These are phyloP conservation scores for Coemansia javaensis DNA, from an alignment of 192 early-diverging fungal genomes.

Conservation along the genomic window DNA sequence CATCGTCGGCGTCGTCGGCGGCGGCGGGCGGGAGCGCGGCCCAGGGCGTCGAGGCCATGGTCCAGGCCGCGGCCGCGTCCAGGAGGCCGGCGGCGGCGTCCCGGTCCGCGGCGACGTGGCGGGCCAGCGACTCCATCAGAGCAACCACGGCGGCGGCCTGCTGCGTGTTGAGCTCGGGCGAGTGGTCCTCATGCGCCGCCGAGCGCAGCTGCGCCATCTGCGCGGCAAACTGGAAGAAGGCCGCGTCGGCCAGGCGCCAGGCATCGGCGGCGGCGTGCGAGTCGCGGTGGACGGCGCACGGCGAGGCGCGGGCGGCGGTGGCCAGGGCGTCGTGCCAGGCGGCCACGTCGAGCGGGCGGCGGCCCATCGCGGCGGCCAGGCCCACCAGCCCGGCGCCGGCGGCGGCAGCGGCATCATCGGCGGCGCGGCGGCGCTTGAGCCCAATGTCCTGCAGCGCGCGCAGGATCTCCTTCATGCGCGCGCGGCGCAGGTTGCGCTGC, in stretches of 20 bases:
- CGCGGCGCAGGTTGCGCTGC: conserved; percentile 46
- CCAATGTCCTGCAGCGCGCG: conserved; percentile 36
- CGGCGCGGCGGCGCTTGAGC: conserved; percentile 26
- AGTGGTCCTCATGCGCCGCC: conserved; percentile 27
- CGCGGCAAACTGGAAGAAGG: conserved; percentile 29
- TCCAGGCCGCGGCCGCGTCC: conserved; percentile 18
- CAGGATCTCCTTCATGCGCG: conserved; percentile 46
- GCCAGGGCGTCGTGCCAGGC: conserved; percentile 12
- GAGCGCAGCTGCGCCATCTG: conserved; percentile 36
- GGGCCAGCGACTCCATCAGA: conserved; percentile 24
- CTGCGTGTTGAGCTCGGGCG: conserved; percentile 24
- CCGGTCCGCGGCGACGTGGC: conserved; percentile 22
- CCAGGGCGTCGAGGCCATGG: conserved; percentile 23
- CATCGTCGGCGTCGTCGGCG: no score
- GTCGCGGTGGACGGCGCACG: conserved; percentile 1
- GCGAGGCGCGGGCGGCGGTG: neutral
- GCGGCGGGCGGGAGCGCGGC: neutral
- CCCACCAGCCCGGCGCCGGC: neutral
- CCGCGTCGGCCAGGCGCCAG: conserved; percentile 28
- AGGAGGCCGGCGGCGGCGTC: conserved; percentile 18
- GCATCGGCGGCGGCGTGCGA: conserved; percentile 1
- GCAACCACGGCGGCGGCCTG: conserved; percentile 25
- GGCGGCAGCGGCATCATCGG: neutral
- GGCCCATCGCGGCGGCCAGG: conserved; percentile 10
- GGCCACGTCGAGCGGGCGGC: conserved; percentile 17